phyloP scores from a whole-genome alignment of 176 grass and related monocot species.

The Ensete glaucum region DNA sequence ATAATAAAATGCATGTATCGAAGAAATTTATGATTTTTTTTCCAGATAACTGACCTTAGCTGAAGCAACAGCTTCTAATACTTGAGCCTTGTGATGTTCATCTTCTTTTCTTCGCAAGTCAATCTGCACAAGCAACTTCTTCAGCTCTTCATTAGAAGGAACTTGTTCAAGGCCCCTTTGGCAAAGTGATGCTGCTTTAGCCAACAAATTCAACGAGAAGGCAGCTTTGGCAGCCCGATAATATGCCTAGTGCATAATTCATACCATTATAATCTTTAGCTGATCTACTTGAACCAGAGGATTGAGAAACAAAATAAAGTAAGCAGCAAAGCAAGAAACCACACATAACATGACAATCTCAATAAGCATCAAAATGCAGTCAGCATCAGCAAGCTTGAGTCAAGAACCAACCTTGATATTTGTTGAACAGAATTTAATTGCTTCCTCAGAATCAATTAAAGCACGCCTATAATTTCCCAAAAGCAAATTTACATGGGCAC shows the following conservation, averaged over 20 bases:
- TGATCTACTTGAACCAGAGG: background rate
- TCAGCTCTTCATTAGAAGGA: constrained; percentile 60
- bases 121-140: constrained; percentile 57
- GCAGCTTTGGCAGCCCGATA: constrained; percentile 79
- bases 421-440: constrained; percentile 43
- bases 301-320: background rate
- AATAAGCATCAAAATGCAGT: background rate
- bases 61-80: constrained; percentile 31
- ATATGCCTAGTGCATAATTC: constrained; percentile 42
- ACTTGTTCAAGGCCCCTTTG: constrained; percentile 51
- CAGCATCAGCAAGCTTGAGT: background rate
- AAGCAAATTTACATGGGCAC: constrained; percentile 75
- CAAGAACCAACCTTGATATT: constrained; percentile 57
- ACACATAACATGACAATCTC: background rate
- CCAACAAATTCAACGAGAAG: constrained; percentile 47
- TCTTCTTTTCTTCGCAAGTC: constrained; percentile 37
- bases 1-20: background rate
- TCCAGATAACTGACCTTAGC: constrained; percentile 39
- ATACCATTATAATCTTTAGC: constrained; percentile 9
- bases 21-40: background rate
- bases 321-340: background rate
- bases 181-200: constrained; percentile 56
- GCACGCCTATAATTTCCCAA: constrained; percentile 70
- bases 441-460: constrained; percentile 60
- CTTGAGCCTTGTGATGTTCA: constrained; percentile 41